A percentile compares a stretch with the other conserved stretches of the same genome.
Conservation (phyloP, 1,284 basidiomycete species). For the Tetrapyrgos nigripes region DNA sequence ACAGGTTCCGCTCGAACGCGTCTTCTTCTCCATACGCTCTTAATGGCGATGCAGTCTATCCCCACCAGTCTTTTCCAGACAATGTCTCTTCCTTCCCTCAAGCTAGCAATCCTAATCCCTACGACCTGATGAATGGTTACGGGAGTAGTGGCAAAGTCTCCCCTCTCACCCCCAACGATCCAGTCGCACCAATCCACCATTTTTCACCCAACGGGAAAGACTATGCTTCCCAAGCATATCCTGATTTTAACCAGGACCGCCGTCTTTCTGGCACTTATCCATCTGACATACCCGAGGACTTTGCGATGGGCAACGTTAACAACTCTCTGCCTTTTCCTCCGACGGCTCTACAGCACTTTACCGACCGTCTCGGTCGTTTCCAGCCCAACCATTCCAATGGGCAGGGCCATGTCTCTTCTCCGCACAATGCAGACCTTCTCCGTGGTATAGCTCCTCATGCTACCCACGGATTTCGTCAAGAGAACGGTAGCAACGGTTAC, state of each 20-base stretch:
- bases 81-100: constrained; percentile 60
- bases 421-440: constrained; percentile 56
- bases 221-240: constrained; percentile 54
- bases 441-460: constrained; percentile 71
- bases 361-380: constrained; percentile 61
- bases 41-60: constrained; percentile 61
- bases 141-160: constrained; percentile 72
- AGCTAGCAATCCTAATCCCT: constrained; percentile 52
- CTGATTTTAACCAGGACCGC: constrained; percentile 63
- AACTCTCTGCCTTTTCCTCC: constrained; percentile 53
- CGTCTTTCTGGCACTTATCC: constrained; percentile 61
- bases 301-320: constrained; percentile 54
- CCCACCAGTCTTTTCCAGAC: constrained; percentile 63
- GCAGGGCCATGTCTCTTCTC: constrained; percentile 50
- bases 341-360: constrained; percentile 57
- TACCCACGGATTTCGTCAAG: constrained; percentile 61
- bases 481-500: constrained; percentile 54
- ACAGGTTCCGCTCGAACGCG: constrained; percentile 68
- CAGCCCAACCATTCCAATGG: constrained; percentile 46
- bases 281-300: constrained; percentile 68
- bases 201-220: constrained; percentile 62
- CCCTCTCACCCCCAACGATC: constrained; percentile 72
- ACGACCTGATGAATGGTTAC: constrained; percentile 68
- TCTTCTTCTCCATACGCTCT: constrained; percentile 69
- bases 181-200: constrained; percentile 59